Conservation (phyloP, 179 eudicot species). For the Amaranthus tricolor region DNA sequence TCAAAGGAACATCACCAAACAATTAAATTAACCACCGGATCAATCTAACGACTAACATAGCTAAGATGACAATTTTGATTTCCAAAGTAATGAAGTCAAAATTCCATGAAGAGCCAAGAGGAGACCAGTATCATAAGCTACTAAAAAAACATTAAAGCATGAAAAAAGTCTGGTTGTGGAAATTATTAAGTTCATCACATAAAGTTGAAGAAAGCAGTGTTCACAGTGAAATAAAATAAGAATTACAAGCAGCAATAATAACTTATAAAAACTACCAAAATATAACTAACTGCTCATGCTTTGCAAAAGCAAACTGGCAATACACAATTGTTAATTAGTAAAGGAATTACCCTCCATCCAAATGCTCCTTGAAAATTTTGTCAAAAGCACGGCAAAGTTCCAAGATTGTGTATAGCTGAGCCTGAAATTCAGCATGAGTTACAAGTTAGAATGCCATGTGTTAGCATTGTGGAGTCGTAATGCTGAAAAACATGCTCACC, state of each 20-base stretch:
- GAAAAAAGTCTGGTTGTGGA: neutral
- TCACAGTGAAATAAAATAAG: neutral
- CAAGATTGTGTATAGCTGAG: slow-evolving; percentile 79
- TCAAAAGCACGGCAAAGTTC: slow-evolving; percentile 96
- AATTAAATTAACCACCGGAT: too few species aligned
- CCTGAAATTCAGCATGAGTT: slow-evolving; percentile 45
- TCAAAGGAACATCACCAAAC: too few species aligned
- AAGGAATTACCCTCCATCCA: slow-evolving; percentile 81
- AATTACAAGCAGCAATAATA: neutral
- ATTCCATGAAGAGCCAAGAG: neutral
- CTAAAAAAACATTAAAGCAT: neutral
- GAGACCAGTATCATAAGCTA: neutral
- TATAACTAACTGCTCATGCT: neutral
- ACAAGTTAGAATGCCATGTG: neutral
- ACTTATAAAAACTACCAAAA: neutral
- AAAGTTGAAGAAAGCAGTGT: neutral
- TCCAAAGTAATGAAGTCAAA: neutral
- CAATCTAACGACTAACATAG: too few species aligned
- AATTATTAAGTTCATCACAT: neutral
- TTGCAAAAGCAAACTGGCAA: neutral
- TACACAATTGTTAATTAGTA: neutral
- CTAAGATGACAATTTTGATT: neutral
- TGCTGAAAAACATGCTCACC: slow-evolving; percentile 43
- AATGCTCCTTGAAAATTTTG: slow-evolving; percentile 80
- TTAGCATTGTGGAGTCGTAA: slow-evolving; percentile 5